These are phyloP conservation scores for Heterobasidion parviporum DNA, from an alignment of 1,284 basidiomycete genomes.

Conservation along the genomic window DNA sequence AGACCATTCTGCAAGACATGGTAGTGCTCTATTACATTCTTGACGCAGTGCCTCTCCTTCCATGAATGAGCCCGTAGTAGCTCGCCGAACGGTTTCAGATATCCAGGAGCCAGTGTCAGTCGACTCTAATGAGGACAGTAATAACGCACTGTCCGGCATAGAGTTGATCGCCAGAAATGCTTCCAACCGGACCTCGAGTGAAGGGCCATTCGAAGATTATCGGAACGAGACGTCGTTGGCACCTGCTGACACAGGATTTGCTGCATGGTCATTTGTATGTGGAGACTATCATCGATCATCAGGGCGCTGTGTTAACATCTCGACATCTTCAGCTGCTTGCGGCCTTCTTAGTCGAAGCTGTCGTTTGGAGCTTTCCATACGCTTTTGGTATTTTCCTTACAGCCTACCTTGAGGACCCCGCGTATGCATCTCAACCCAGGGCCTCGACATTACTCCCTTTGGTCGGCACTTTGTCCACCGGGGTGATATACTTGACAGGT, in stretches of 20 bases:
- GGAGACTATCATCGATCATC: background rate
- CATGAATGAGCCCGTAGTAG: no score
- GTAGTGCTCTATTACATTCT: no score
- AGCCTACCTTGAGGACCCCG: constrained; percentile 22
- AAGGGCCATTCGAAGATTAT: background rate
- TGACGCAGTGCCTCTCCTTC: no score
- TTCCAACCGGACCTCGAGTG: background rate
- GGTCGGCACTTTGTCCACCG: constrained; percentile 22
- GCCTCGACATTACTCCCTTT: constrained; percentile 24
- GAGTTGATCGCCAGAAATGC: background rate
- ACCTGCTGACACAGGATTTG: constrained; percentile 22
- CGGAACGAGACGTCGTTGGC: constrained; percentile 3
- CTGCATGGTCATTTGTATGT: constrained; percentile 23
- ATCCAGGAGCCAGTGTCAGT: background rate
- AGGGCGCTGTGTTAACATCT: background rate
- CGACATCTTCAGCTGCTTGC: constrained; percentile 17
- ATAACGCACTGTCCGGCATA: background rate
- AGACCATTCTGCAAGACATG: no score
- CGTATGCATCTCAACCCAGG: constrained; percentile 14
- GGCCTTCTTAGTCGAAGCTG: constrained; percentile 26
- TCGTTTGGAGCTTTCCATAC: constrained; percentile 31
- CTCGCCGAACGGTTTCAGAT: background rate
- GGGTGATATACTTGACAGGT: constrained; percentile 27
- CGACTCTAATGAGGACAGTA: background rate
- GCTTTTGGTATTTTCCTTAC: constrained; percentile 26